These are phyloP conservation scores for Pestalotiopsis sp. DNA, from an alignment of 2,329 filamentous ascomycete genomes.

Conservation along the genomic window DNA sequence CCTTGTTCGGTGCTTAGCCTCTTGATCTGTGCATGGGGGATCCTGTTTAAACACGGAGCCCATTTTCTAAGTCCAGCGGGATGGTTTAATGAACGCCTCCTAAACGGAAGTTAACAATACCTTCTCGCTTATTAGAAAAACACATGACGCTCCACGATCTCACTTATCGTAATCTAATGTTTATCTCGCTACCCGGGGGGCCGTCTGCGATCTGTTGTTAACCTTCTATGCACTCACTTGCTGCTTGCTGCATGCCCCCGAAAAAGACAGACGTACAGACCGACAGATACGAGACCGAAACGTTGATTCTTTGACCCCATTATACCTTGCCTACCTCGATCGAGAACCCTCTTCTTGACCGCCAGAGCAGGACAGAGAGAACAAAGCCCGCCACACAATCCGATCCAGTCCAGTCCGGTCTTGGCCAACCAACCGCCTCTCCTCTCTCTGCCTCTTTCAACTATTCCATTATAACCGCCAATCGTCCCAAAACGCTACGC, in stretches of 20 bases:
- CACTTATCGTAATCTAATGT: background rate
- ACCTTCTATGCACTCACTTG: too few relatives aligned
- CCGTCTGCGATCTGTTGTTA: background rate
- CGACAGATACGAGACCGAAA: too few relatives aligned
- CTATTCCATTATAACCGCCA: background rate
- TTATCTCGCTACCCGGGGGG: background rate
- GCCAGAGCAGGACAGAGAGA: background rate
- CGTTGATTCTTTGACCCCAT: background rate
- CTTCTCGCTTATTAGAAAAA: background rate
- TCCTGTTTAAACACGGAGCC: background rate
- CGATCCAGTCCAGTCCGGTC: background rate
- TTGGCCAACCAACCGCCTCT: background rate
- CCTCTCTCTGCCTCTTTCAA: background rate
- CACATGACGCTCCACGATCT: slow-evolving; percentile 1
- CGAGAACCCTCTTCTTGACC: background rate
- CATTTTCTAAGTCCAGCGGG: background rate
- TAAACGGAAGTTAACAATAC: slow-evolving; percentile 6
- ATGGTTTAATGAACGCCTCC: slow-evolving; percentile 7
- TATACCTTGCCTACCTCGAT: background rate
- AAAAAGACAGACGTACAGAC: too few relatives aligned
- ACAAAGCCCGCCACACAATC: background rate
- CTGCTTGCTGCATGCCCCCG: too few relatives aligned
- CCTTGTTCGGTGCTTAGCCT: background rate
- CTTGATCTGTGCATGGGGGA: slow-evolving; percentile 4
- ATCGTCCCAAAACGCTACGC: background rate